These are phyloP conservation scores for Thamnidium elegans DNA, from an alignment of 192 early-diverging fungal genomes.

Conservation along the genomic window DNA sequence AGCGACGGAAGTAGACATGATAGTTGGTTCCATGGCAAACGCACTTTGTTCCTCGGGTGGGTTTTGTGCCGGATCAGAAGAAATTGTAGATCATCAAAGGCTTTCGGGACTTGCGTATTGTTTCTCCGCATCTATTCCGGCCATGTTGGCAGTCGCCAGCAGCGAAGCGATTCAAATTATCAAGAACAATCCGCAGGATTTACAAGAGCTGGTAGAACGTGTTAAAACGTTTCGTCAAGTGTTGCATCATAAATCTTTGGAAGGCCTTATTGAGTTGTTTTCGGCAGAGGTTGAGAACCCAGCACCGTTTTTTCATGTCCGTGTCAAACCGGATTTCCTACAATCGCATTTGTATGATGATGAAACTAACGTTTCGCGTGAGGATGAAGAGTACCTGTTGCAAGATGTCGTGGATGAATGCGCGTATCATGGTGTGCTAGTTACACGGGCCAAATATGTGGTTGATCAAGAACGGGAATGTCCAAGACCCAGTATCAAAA, in stretches of 20 bases:
- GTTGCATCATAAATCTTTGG: constrained; percentile 22
- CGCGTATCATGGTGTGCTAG: constrained; percentile 77
- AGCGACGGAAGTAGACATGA: constrained; percentile 81
- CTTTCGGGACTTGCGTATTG: constrained; percentile 88
- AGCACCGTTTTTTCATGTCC: constrained; percentile 75
- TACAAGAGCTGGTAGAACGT: constrained; percentile 65
- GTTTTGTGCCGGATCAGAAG: constrained; percentile 85
- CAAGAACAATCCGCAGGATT: constrained; percentile 40
- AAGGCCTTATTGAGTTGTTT: constrained; percentile 19
- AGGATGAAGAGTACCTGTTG: constrained; percentile 74
- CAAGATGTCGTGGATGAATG: constrained; percentile 79
- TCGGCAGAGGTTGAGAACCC: constrained; percentile 10
- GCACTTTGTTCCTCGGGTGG: constrained; percentile 83
- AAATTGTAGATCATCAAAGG: constrained; percentile 88
- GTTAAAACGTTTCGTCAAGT: constrained; percentile 50
- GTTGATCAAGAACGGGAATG: constrained; percentile 71
- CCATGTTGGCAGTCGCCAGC: constrained; percentile 87
- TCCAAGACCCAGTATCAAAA: constrained; percentile 79
- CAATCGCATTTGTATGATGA: constrained; percentile 8
- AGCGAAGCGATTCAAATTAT: constrained; percentile 77
- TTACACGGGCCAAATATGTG: constrained; percentile 87
- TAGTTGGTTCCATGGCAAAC: constrained; percentile 80
- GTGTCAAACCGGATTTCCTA: constrained; percentile 49
- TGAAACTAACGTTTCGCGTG: constrained; percentile 38
- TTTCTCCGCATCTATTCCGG: constrained; percentile 93